Conservation (phyloP, 2,329 filamentous ascomycete genomes). For the Anthostomella pinea region DNA sequence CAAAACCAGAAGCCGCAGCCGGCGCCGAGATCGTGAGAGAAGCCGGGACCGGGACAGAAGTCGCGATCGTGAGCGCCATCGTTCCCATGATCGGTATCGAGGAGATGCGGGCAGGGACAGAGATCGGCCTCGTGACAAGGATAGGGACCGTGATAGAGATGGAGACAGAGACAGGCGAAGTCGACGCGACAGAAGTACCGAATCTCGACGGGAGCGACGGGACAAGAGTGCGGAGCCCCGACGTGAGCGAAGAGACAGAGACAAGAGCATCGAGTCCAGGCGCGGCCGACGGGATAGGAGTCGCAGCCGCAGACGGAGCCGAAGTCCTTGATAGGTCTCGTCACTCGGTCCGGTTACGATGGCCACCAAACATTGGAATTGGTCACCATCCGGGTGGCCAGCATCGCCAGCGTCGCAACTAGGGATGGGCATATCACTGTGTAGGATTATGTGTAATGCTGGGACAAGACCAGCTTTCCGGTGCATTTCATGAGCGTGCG, state of each 20-base stretch:
- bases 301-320: slow-evolving; percentile 21
- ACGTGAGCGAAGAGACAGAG: slow-evolving; percentile 27
- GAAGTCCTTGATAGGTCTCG: slow-evolving; percentile 26
- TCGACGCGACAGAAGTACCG: slow-evolving; percentile 16
- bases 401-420: too few species aligned
- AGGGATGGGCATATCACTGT: too few species aligned
- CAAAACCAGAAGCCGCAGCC: slow-evolving; percentile 31
- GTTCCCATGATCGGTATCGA: slow-evolving; percentile 47
- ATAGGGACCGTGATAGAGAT: slow-evolving; percentile 30
- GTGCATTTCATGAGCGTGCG: too few species aligned
- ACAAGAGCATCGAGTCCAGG: slow-evolving; percentile 16
- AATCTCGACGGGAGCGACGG: slow-evolving; percentile 5
- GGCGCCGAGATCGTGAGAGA: slow-evolving; percentile 32
- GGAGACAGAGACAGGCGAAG: slow-evolving; percentile 30
- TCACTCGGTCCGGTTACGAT: not conserved
- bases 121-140: slow-evolving; percentile 35
- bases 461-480: too few species aligned
- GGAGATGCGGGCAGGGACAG: slow-evolving; percentile 45
- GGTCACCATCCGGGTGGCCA: too few species aligned
- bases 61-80: slow-evolving; percentile 34
- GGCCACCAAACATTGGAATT: too few species aligned
- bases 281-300: slow-evolving; percentile 14
- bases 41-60: slow-evolving; percentile 33
- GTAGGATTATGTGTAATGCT: too few species aligned
- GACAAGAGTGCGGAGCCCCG: slow-evolving; percentile 12